Evolutionary conservation across 2,329 filamentous ascomycete genomes (phyloP).

Genomic region (Fonsecaea monophora): DNA sequence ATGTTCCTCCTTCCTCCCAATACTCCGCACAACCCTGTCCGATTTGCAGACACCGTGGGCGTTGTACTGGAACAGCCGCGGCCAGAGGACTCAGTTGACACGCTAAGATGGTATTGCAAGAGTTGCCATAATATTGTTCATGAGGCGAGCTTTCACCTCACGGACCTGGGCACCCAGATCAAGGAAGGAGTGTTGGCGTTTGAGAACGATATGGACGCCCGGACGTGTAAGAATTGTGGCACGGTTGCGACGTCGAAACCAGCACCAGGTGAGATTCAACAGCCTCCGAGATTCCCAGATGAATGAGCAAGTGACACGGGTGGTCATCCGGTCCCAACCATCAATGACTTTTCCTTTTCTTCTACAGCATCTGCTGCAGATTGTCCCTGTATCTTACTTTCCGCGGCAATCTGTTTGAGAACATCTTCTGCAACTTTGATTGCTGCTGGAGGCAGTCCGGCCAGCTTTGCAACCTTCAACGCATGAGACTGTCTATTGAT

Average conservation of each 20-base stretch:
- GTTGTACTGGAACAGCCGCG: conserved; percentile 88
- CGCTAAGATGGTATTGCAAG: conserved; percentile 89
- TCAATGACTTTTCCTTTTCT: conserved; percentile 10
- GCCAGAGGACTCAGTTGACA: conserved; percentile 72
- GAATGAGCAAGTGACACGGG: conserved; percentile 24
- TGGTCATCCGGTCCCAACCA: conserved; percentile 17
- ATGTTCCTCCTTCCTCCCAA: conserved; percentile 93
- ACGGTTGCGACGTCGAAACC: conserved; percentile 67
- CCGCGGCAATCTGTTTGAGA: conserved; percentile 25
- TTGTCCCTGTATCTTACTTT: conserved; percentile 13
- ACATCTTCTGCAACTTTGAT: conserved; percentile 66
- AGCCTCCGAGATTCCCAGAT: conserved; percentile 49
- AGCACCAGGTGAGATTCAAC: conserved; percentile 51
- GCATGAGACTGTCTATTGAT: conserved; percentile 90
- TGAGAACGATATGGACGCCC: conserved; percentile 69
- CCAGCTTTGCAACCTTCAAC: conserved; percentile 88
- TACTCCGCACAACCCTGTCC: conserved; percentile 93
- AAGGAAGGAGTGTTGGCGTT: conserved; percentile 89
- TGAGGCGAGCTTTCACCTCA: conserved; percentile 86
- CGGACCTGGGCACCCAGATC: conserved; percentile 90
- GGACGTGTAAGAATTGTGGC: conserved; percentile 80
- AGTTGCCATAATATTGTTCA: conserved; percentile 75
- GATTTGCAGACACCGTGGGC: conserved; percentile 92
- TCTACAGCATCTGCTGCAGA: not conserved
- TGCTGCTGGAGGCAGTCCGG: conserved; percentile 77